Evolutionary conservation across 2,329 filamentous ascomycete genomes (phyloP).

Genomic region (Fonsecaea monophora): DNA sequence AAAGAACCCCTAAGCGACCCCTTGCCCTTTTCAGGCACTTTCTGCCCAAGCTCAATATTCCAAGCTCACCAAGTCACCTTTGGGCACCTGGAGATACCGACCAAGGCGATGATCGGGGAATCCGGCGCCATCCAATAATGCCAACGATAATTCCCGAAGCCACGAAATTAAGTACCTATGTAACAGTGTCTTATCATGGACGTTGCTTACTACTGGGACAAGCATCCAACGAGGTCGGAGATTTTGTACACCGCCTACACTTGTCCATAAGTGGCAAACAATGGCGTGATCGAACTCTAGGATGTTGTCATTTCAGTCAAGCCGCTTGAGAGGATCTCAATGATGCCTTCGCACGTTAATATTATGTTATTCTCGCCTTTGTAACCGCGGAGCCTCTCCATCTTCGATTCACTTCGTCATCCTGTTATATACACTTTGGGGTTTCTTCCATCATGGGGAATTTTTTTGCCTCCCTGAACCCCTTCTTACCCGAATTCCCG

Average conservation of each 20-base stretch:
- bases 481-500: neutral
- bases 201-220: neutral
- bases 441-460: neutral
- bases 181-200: constrained; percentile 8
- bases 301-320: constrained; percentile 31
- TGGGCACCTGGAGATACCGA: too few relatives aligned
- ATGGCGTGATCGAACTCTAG: constrained; percentile 33
- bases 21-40: too few relatives aligned
- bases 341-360: constrained; percentile 15
- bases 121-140: neutral
- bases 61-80: too few relatives aligned
- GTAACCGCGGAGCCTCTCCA: constrained; percentile 2
- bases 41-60: neutral
- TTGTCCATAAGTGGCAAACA: constrained; percentile 29
- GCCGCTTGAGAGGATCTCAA: neutral
- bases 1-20: too few relatives aligned
- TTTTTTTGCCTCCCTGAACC: neutral
- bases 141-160: neutral
- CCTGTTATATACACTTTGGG: neutral
- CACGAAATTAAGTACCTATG: neutral
- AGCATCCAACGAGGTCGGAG: neutral
- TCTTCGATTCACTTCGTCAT: constrained; percentile 8
- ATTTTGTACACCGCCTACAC: constrained; percentile 30
- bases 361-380: constrained; percentile 10
- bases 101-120: neutral